Evolutionary conservation across 2,329 filamentous ascomycete species (phyloP).

Genomic region (Chalara sp.): DNA sequence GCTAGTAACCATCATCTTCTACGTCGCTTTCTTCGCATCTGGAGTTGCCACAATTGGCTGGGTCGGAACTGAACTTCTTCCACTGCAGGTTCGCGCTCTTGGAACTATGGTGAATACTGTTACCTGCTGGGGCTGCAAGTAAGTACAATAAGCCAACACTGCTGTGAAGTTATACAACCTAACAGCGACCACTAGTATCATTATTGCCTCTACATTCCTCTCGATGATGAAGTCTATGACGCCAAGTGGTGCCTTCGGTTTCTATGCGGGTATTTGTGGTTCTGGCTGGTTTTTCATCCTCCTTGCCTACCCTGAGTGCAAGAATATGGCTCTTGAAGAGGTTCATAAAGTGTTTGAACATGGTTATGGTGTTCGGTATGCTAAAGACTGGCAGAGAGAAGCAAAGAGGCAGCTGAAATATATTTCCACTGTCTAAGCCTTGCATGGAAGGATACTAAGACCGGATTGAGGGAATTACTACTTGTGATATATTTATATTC

Average conservation of each 20-base stretch:
- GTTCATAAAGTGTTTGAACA: slow-evolving; percentile 38
- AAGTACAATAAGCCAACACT: no score
- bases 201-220: slow-evolving; percentile 43
- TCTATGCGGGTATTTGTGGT: slow-evolving; percentile 42
- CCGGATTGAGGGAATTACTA: no score
- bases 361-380: slow-evolving; percentile 37
- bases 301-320: slow-evolving; percentile 42
- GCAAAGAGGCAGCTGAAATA: no score
- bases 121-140: slow-evolving; percentile 38
- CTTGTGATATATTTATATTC: no score
- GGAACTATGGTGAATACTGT: slow-evolving; percentile 43
- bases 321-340: slow-evolving; percentile 43
- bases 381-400: slow-evolving; percentile 31
- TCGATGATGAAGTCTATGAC: slow-evolving; percentile 42
- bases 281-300: slow-evolving; percentile 39
- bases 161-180: no score
- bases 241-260: slow-evolving; percentile 41
- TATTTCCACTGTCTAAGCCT: no score
- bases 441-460: no score
- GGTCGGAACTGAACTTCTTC: slow-evolving; percentile 40
- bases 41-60: slow-evolving; percentile 40
- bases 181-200: no score
- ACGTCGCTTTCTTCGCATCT: slow-evolving; percentile 35
- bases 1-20: slow-evolving; percentile 12
- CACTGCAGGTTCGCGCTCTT: slow-evolving; percentile 39